These are phyloP conservation scores for Coemansia sp. DNA, from an alignment of 192 early-diverging fungal species.

Conservation along the genomic window DNA sequence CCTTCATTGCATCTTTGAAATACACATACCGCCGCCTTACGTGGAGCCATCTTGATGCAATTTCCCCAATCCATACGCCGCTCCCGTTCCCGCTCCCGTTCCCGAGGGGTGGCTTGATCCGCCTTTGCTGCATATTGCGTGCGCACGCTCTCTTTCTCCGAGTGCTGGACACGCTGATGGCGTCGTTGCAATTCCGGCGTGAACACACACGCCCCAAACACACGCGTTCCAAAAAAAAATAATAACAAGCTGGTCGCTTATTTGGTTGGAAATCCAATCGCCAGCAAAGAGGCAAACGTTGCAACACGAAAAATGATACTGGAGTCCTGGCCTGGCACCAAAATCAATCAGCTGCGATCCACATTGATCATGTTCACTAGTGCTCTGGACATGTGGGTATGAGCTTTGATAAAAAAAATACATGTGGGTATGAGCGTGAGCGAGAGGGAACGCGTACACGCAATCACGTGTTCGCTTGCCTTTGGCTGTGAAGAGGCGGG, in stretches of 20 bases:
- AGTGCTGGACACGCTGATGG: not conserved
- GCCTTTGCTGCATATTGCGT: slow-evolving; percentile 1
- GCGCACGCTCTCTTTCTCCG: not conserved
- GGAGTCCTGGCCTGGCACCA: not conserved
- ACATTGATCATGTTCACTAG: not conserved
- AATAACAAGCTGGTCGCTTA: not conserved
- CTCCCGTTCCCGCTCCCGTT: not conserved
- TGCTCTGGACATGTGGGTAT: not conserved
- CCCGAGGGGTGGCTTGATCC: slow-evolving; percentile 5
- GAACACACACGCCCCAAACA: not conserved
- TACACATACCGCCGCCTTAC: not conserved
- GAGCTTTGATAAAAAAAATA: not conserved
- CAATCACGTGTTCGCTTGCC: not conserved
- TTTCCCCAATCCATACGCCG: not conserved
- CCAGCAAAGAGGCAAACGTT: not conserved
- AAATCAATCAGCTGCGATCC: slow-evolving; percentile 1
- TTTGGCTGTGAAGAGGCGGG: not conserved
- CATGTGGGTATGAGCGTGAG: not conserved
- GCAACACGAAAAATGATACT: not conserved
- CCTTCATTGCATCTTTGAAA: not conserved
- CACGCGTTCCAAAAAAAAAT: not conserved
- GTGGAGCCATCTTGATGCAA: not conserved
- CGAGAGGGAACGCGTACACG: not conserved
- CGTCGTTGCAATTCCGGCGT: not conserved
- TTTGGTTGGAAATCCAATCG: not conserved